These are phyloP conservation scores for Glutinoglossum americanum DNA, from an alignment of 495 filamentous ascomycete species.

Conservation along the genomic window DNA sequence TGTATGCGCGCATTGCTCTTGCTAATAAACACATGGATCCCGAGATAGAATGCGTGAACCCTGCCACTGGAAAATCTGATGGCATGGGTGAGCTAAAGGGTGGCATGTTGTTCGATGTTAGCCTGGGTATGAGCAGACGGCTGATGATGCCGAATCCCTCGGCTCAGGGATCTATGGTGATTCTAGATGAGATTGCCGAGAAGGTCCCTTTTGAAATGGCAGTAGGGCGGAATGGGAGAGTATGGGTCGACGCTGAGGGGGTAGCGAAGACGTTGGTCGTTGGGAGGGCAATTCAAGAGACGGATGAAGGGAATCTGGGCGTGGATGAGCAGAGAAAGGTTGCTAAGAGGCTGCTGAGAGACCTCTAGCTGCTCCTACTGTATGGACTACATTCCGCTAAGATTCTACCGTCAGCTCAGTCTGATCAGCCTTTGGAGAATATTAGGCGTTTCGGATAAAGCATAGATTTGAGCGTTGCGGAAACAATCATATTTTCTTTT, in stretches of 20 bases:
- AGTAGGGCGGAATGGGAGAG: slow-evolving; percentile 78
- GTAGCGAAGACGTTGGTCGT: slow-evolving; percentile 48
- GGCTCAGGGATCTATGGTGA: slow-evolving; percentile 39
- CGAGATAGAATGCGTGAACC: slow-evolving; percentile 73
- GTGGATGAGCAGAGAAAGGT: slow-evolving; percentile 61
- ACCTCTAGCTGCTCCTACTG: neutral
- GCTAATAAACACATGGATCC: slow-evolving; percentile 66
- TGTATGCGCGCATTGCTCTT: slow-evolving; percentile 64
- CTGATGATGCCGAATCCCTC: slow-evolving; percentile 43
- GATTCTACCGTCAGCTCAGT: neutral
- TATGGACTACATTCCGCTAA: neutral
- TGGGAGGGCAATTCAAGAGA: slow-evolving; percentile 57
- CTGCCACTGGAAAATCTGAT: slow-evolving; percentile 69
- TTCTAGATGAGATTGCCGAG: slow-evolving; percentile 68
- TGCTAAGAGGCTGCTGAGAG: slow-evolving; percentile 42
- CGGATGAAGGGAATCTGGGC: slow-evolving; percentile 43
- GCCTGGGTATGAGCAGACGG: slow-evolving; percentile 56
- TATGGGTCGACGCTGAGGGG: slow-evolving; percentile 61
- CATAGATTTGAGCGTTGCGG: neutral
- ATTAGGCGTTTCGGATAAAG: neutral
- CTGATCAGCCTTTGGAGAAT: neutral
- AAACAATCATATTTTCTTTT: no score
- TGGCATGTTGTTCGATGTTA: slow-evolving; percentile 73
- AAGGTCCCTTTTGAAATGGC: slow-evolving; percentile 78
- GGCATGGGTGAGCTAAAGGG: slow-evolving; percentile 70